A percentile compares a stretch with the other conserved stretches of the same genome.
Conservation (phyloP, 2,329 filamentous ascomycete genomes). For the Neurospora sp. region DNA sequence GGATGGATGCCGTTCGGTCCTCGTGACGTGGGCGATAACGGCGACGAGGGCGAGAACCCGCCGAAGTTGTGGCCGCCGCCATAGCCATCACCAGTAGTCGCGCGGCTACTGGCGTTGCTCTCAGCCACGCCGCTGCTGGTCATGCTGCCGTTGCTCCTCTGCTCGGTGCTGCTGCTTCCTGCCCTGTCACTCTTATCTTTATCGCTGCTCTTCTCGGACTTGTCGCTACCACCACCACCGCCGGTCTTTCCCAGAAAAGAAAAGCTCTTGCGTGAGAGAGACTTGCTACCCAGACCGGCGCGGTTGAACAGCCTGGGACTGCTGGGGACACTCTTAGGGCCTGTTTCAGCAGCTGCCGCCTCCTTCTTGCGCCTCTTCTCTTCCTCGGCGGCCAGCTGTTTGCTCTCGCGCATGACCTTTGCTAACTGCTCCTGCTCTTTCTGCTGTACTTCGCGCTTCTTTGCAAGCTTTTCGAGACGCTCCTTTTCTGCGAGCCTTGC, state of each 20-base stretch:
- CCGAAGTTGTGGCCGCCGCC: not conserved
- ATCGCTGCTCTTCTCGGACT: conserved; percentile 22
- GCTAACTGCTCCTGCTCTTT: conserved; percentile 53
- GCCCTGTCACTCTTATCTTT: conserved; percentile 22
- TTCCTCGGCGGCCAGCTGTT: conserved; percentile 47
- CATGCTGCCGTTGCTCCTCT: conserved; percentile 6
- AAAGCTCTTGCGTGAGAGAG: conserved; percentile 67
- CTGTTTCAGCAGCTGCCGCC: conserved; percentile 23
- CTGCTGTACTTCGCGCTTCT: conserved; percentile 30
- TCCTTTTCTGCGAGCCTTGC: conserved; percentile 29
- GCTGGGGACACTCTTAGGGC: conserved; percentile 15
- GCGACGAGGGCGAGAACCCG: not conserved
- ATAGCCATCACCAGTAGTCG: not conserved
- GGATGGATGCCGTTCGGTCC: not conserved
- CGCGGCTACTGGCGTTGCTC: conserved; percentile 5
- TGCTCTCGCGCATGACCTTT: conserved; percentile 56
- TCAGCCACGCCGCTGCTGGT: conserved; percentile 18
- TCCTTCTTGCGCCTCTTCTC: conserved; percentile 31
- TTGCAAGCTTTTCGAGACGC: conserved; percentile 26
- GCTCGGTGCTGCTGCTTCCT: conserved; percentile 8
- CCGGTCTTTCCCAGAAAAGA: conserved; percentile 46
- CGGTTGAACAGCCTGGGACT: conserved; percentile 46
- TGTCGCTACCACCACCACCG: conserved; percentile 26
- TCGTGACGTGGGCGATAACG: not conserved
- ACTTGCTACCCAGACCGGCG: conserved; percentile 64